Base-by-base conservation (phyloP, 441 rosid species). In the Biscutella laevigata region DNA sequence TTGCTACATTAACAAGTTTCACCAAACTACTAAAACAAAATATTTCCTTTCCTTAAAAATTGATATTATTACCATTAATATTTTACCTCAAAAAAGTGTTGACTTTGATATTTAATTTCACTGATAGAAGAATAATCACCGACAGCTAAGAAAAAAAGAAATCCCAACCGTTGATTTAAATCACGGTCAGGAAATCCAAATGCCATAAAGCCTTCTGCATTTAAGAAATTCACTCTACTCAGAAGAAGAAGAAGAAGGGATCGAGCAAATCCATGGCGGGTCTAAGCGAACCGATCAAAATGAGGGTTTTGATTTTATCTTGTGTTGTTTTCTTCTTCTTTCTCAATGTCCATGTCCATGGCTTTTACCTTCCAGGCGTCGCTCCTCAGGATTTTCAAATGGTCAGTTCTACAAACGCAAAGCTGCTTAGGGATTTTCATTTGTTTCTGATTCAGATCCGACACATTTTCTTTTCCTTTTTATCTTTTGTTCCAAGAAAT, bases 341-440 rank as follows among this genome's bases (percentile, higher is more conserved):
- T n/a, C 57, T 72, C 33, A 60, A 62, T 46, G 51, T 71, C 46
- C 60, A 52, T 26, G 61, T 71, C 39, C 54, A 67, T 66, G 75
- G 76, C 70, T 90, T 90, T 68, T 90, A 90, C 57, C 95, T 90
- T 57, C 98, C 98, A 13, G 98, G 96, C 4, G 96, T 90, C 20
- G 83, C 98, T 38, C 98, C 98, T 28, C 63, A 76, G 64, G 96
- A 87, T 69, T 90, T 90, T 61, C 40, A 47, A 11, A 76, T 71
- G 83, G 95, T 83, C 33, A 33, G 69, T 46, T 34, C n/a, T n/a
- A 19, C n/a, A 21, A 33, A 48, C 29, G 48, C n/a, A 43, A n/a
- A 2, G 34, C 3, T 40, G 11, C 2, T 7, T 11, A 21, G n/a
- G 4, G 44, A 7, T 33, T 10, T 39, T 43, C 19, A 15, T 20